Conservation (phyloP, 306 rosid genomes). For the Castanea mollissima region DNA sequence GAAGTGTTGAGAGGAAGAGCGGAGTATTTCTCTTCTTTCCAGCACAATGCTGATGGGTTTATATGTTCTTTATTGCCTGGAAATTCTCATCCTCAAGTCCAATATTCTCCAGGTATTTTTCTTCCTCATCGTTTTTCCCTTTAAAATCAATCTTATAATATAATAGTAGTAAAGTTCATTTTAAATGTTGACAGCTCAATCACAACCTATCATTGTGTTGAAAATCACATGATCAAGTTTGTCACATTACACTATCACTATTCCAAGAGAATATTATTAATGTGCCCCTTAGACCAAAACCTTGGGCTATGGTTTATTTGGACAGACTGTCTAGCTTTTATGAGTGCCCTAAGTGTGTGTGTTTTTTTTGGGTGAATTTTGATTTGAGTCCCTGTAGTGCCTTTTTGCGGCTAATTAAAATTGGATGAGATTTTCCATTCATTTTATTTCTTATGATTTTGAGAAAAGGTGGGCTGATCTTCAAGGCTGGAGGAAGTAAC, state of each 20-base stretch:
- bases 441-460: neutral
- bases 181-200: neutral
- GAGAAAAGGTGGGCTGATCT: conserved; percentile 78
- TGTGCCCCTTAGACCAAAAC: neutral
- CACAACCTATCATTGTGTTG: neutral
- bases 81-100: conserved; percentile 85
- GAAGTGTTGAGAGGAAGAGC: conserved; percentile 95
- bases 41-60: conserved; percentile 82
- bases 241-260: neutral
- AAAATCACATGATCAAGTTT: neutral
- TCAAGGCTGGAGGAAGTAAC: conserved; percentile 96
- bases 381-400: neutral
- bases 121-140: neutral
- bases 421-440: neutral
- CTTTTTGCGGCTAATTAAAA: neutral
- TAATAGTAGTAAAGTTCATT: conserved; percentile 10
- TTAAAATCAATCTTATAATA: neutral
- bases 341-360: neutral
- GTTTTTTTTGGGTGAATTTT: neutral
- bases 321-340: neutral
- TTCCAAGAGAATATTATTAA: neutral
- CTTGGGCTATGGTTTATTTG: neutral
- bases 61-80: conserved; percentile 89
- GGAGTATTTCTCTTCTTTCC: conserved; percentile 74
- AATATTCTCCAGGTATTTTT: conserved; percentile 85